Conservation (phyloP, 2,329 filamentous ascomycete species). For the Alternaria gansuensis region DNA sequence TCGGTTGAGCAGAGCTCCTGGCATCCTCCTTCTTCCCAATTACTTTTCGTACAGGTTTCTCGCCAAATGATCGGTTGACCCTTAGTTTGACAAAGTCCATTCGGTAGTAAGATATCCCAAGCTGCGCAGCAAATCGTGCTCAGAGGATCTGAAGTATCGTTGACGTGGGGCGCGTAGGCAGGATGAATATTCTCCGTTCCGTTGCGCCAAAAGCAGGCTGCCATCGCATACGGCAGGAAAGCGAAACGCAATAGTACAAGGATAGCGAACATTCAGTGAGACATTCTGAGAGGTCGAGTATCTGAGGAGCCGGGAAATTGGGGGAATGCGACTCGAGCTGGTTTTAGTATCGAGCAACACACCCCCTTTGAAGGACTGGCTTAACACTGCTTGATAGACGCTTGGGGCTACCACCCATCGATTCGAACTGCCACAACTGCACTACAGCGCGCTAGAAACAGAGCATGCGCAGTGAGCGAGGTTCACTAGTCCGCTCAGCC, state of each 20-base stretch:
- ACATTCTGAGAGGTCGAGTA: neutral
- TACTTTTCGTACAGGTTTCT: constrained; percentile 16
- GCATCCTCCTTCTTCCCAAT: constrained; percentile 20
- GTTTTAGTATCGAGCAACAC: neutral
- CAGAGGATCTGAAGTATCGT: neutral
- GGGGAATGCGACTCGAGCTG: neutral
- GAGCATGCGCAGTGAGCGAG: neutral
- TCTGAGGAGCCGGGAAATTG: neutral
- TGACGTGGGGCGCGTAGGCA: neutral
- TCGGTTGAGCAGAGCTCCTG: constrained; percentile 23
- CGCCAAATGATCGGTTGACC: neutral
- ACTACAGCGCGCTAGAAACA: neutral
- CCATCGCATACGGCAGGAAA: neutral
- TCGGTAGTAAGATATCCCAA: neutral
- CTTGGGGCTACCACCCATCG: constrained; percentile 1
- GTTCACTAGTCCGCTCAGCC: neutral
- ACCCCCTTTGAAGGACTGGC: constrained; percentile 3
- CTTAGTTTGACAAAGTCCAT: constrained; percentile 1
- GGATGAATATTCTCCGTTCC: neutral
- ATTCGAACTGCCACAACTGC: neutral
- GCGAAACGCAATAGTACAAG: neutral
- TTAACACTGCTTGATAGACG: constrained; percentile 1
- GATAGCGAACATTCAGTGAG: too few species aligned
- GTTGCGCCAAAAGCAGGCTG: constrained; percentile 8
- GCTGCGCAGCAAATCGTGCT: constrained; percentile 2